Conservation (phyloP, 768 basidiomycete genomes). For the Boletus pseudo-olivaceus region DNA sequence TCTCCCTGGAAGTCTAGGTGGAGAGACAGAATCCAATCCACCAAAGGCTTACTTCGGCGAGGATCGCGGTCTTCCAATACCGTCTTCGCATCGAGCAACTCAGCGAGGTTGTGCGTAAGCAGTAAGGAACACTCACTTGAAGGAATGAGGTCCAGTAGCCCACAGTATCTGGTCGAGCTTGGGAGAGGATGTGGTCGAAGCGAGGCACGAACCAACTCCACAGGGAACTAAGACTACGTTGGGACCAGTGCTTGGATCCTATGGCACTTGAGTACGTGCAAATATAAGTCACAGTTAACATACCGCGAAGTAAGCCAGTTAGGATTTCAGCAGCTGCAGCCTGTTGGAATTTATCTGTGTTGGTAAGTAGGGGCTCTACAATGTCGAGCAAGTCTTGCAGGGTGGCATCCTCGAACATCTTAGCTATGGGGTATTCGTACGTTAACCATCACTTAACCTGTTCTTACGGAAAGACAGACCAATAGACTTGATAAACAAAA, state of each 20-base stretch:
- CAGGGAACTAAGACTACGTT: conserved; percentile 45
- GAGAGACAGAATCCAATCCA: conserved; percentile 73
- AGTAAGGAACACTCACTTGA: conserved; percentile 22
- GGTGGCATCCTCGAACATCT: conserved; percentile 54
- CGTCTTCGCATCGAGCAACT: conserved; percentile 32
- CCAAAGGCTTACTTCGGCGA: conserved; percentile 65
- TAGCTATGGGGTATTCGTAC: conserved; percentile 42
- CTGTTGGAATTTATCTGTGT: conserved; percentile 80
- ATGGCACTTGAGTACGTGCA: conserved; percentile 5
- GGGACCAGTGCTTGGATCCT: conserved; percentile 87
- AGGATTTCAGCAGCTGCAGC: conserved; percentile 75
- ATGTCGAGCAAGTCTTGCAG: conserved; percentile 51
- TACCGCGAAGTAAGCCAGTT: conserved; percentile 72
- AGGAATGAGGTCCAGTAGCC: conserved; percentile 70
- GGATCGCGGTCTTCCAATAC: conserved; percentile 72
- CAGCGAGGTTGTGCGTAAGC: not conserved
- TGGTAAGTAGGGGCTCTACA: conserved; percentile 60
- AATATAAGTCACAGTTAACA: conserved; percentile 8
- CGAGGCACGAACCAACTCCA: conserved; percentile 72
- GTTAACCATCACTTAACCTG: conserved; percentile 39
- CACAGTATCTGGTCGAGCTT: conserved; percentile 84
- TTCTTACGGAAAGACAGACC: conserved; percentile 36
- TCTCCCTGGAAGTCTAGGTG: conserved; percentile 81
- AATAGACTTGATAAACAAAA: conserved; percentile 46
- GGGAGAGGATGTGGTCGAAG: conserved; percentile 59